Percentiles rank a stretch among this genome's conserved stretches.
Evolutionary conservation across 1,139 yeast species (phyloP).

Genomic region (Wickerhamiella infanticola): DNA sequence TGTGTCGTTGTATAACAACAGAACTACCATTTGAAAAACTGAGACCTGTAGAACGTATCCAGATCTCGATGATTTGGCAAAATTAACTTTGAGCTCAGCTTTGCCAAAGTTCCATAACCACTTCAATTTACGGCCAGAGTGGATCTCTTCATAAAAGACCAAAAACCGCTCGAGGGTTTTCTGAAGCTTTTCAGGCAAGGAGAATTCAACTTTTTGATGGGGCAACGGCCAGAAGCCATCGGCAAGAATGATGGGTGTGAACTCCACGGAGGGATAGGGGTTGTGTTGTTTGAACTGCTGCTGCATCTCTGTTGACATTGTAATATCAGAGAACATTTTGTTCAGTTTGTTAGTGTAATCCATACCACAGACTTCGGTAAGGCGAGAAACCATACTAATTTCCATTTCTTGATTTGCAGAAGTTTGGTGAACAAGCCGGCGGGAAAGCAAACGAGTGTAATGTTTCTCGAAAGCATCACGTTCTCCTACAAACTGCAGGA

Average conservation of each 20-base stretch:
- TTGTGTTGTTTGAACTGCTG: constrained; percentile 40
- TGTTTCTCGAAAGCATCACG: constrained; percentile 91
- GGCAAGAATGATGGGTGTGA: constrained; percentile 66
- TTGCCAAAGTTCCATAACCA: constrained; percentile 96
- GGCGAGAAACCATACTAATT: constrained; percentile 67
- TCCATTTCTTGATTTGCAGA: constrained; percentile 77
- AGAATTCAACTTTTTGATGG: constrained; percentile 32
- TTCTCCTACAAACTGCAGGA: constrained; percentile 80
- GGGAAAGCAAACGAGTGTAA: constrained; percentile 79
- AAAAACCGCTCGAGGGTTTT: constrained; percentile 54
- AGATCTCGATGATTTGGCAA: constrained; percentile 50
- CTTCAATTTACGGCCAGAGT: constrained; percentile 74
- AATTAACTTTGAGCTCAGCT: constrained; percentile 83
- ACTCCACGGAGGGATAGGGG: constrained; percentile 29
- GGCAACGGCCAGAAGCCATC: constrained; percentile 86
- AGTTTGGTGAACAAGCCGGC: constrained; percentile 72
- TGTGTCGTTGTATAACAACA: constrained; percentile 59
- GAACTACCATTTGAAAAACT: constrained; percentile 71
- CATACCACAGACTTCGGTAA: constrained; percentile 80
- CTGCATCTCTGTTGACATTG: constrained; percentile 69
- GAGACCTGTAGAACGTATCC: constrained; percentile 82
- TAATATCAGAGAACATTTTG: constrained; percentile 92
- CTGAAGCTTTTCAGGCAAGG: constrained; percentile 46
- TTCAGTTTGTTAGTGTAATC: constrained; percentile 91
- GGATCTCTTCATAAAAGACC: constrained; percentile 55